phyloP scores from a whole-genome alignment of 768 basidiomycete species.

The Trametes villosa region DNA sequence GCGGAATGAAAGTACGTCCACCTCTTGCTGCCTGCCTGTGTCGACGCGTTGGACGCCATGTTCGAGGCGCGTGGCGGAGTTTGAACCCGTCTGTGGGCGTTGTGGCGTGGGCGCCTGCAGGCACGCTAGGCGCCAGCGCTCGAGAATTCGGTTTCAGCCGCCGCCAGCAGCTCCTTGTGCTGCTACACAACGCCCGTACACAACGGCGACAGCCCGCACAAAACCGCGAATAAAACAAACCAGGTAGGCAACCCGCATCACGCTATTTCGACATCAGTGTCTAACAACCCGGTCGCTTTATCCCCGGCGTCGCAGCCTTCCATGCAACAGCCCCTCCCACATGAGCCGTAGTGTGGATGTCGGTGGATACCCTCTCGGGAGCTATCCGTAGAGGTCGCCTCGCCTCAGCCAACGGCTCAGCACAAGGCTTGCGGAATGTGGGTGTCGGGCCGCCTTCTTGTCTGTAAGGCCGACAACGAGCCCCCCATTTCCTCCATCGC shows the following conservation, averaged over 20 bases:
- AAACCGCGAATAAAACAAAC: no score
- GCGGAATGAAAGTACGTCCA: constrained; percentile 57
- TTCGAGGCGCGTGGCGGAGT: constrained; percentile 24
- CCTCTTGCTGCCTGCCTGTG: constrained; percentile 44
- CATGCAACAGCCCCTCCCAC: constrained; percentile 3
- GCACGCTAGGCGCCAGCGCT: not conserved
- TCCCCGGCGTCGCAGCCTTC: not conserved
- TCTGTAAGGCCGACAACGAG: no score
- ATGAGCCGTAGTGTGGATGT: constrained; percentile 3
- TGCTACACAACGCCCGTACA: no score
- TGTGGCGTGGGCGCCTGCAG: constrained; percentile 1
- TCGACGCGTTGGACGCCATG: constrained; percentile 34
- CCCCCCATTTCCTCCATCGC: no score
- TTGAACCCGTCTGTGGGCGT: constrained; percentile 5
- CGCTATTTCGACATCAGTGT: not conserved
- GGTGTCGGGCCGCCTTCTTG: no score
- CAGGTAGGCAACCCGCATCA: no score
- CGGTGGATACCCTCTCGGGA: not conserved
- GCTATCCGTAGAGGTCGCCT: not conserved
- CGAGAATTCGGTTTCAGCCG: no score
- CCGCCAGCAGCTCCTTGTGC: no score
- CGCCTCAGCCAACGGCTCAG: no score
- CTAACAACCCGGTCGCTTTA: not conserved
- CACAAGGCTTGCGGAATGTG: not conserved
- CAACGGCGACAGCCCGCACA: no score